Conservation (phyloP, 306 rosid genomes). For the Prunus salicina region DNA sequence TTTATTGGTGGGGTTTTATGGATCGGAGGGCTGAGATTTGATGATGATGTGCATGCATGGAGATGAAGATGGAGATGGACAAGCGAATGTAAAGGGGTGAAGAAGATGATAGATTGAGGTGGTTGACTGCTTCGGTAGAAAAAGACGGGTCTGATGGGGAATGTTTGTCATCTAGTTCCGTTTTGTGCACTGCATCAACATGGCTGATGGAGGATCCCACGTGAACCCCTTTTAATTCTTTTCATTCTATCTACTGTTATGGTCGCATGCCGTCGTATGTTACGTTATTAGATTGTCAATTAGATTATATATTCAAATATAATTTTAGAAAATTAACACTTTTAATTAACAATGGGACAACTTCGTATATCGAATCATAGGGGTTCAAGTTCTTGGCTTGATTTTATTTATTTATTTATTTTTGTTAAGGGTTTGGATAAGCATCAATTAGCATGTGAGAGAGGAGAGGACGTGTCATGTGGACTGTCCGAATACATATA, state of each 20-base stretch:
- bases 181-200: conserved; percentile 26
- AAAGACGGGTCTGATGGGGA: conserved; percentile 32
- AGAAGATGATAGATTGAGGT: conserved; percentile 15
- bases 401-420: too few relatives aligned
- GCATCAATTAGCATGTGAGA: too few relatives aligned
- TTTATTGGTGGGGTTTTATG: neutral
- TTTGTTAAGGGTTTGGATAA: too few relatives aligned
- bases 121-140: conserved; percentile 17
- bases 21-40: conserved; percentile 5
- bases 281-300: neutral
- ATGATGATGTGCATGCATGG: neutral
- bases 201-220: conserved; percentile 35
- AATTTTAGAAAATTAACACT: too few relatives aligned
- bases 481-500: too few relatives aligned
- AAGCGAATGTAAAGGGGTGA: neutral
- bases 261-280: too few relatives aligned
- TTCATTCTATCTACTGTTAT: neutral
- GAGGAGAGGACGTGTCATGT: too few relatives aligned
- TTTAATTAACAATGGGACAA: too few relatives aligned
- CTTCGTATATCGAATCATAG: too few relatives aligned
- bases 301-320: neutral
- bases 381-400: too few relatives aligned
- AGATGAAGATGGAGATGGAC: neutral
- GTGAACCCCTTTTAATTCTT: conserved; percentile 12
- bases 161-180: conserved; percentile 40